A percentile compares a stretch with the other conserved stretches of the same genome.
Conservation (phyloP, 495 filamentous ascomycete species). For the Chaetomium tenue region DNA sequence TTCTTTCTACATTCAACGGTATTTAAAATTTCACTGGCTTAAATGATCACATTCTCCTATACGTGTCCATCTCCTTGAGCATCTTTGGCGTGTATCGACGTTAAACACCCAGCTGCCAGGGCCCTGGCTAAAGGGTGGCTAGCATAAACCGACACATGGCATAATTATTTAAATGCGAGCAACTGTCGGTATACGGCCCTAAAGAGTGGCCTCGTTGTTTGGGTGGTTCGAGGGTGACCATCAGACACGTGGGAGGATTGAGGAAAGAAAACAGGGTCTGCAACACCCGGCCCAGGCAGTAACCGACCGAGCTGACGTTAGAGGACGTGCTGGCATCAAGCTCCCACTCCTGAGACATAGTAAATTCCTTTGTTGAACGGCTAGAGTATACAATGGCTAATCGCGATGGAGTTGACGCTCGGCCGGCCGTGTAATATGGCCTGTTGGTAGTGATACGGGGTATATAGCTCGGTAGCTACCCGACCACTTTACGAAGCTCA, state of each 20-base stretch:
- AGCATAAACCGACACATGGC: conserved; percentile 2
- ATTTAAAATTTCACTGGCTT: too few relatives aligned
- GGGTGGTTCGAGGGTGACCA: background rate
- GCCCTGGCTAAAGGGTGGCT: background rate
- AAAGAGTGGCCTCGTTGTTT: background rate
- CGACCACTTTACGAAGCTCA: background rate
- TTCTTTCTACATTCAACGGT: too few relatives aligned
- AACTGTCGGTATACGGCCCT: too few relatives aligned
- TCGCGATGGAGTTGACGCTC: background rate
- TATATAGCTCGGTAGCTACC: conserved; percentile 5
- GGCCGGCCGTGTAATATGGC: background rate
- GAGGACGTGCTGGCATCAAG: background rate
- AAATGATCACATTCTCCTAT: background rate
- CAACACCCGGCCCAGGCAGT: conserved; percentile 1
- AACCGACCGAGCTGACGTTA: conserved; percentile 1
- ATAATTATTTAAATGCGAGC: background rate
- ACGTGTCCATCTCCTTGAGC: too few relatives aligned
- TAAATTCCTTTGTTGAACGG: background rate
- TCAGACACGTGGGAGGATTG: background rate
- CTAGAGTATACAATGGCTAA: background rate
- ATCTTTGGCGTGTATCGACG: too few relatives aligned
- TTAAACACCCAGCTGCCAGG: too few relatives aligned
- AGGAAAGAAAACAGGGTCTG: background rate
- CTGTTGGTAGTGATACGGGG: conserved; percentile 1
- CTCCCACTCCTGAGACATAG: background rate